phyloP scores from a whole-genome alignment of 129 eudicot genomes.

The Mikania micrantha region DNA sequence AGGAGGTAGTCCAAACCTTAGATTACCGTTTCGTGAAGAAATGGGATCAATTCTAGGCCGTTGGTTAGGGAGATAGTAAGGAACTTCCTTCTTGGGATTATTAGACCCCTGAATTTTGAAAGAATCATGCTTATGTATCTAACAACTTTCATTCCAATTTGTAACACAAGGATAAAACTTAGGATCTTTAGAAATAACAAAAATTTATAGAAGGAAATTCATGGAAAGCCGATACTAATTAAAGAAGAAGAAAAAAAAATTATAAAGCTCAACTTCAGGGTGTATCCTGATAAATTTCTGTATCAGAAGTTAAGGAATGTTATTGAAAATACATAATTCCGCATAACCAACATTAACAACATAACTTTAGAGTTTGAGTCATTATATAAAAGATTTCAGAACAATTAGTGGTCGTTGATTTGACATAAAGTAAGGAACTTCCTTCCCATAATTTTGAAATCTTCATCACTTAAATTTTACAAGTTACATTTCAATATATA shows the following conservation, averaged over 20 bases:
- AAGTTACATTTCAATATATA: no score
- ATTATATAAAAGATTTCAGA: not conserved
- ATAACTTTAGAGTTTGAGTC: not conserved
- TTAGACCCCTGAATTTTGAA: conserved; percentile 49
- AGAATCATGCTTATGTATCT: not conserved
- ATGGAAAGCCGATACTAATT: not conserved
- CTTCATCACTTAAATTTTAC: no score
- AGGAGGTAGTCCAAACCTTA: conserved; percentile 67
- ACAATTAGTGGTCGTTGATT: not conserved
- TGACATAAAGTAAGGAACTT: not conserved
- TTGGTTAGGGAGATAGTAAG: conserved; percentile 34
- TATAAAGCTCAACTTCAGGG: not conserved
- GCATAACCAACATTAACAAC: not conserved
- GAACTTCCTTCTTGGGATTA: conserved; percentile 39
- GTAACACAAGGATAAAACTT: not conserved
- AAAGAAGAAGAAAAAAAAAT: not conserved
- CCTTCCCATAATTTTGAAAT: not conserved
- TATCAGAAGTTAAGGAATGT: not conserved
- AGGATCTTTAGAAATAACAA: not conserved
- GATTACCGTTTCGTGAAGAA: conserved; percentile 30
- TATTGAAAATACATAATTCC: not conserved
- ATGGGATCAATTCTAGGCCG: conserved; percentile 37
- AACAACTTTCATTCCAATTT: not conserved
- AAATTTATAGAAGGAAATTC: not conserved
- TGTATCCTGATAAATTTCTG: not conserved